Conservation (phyloP, 2,329 filamentous ascomycete genomes). For the Geosmithia morbida region DNA sequence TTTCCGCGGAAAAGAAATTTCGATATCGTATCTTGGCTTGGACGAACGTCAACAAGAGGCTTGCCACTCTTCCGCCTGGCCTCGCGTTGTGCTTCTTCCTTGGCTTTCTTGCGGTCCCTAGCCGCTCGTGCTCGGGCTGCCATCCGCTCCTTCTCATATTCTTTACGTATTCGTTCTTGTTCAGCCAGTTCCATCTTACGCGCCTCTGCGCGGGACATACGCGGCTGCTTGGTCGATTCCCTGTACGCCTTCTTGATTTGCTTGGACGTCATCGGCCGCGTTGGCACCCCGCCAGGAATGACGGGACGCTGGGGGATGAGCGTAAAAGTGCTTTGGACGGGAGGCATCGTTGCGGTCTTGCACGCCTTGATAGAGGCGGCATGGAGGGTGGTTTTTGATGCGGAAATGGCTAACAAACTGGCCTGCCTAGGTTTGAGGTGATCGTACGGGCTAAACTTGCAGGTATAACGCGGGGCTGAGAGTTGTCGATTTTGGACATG, state of each 20-base stretch:
- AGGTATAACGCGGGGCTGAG: background rate
- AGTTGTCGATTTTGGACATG: background rate
- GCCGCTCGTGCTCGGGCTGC: slow-evolving; percentile 31
- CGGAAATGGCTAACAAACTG: background rate
- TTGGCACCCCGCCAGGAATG: slow-evolving; percentile 4
- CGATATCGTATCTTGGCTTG: slow-evolving; percentile 43
- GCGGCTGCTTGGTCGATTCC: slow-evolving; percentile 15
- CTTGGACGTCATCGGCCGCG: slow-evolving; percentile 25
- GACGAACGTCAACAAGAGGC: slow-evolving; percentile 36
- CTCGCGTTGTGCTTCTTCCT: slow-evolving; percentile 32
- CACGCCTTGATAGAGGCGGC: background rate
- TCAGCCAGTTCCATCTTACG: slow-evolving; percentile 27
- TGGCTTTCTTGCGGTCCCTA: slow-evolving; percentile 41
- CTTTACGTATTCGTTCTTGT: slow-evolving; percentile 38
- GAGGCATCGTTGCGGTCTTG: slow-evolving; percentile 12
- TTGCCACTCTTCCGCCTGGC: slow-evolving; percentile 35
- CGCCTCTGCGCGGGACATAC: slow-evolving; percentile 24
- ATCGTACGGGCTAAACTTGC: background rate
- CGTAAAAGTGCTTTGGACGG: slow-evolving; percentile 27
- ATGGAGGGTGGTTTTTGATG: background rate
- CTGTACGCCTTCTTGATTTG: slow-evolving; percentile 24
- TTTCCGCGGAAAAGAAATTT: slow-evolving; percentile 27
- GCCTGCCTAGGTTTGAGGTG: background rate
- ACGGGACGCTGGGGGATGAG: slow-evolving; percentile 19
- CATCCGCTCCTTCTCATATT: slow-evolving; percentile 33